Evolutionary conservation across 106 monocot genomes (phyloP), one percentile per base, ranked within the genome.

Genomic region (Platanthera guangdongensis): DNA sequence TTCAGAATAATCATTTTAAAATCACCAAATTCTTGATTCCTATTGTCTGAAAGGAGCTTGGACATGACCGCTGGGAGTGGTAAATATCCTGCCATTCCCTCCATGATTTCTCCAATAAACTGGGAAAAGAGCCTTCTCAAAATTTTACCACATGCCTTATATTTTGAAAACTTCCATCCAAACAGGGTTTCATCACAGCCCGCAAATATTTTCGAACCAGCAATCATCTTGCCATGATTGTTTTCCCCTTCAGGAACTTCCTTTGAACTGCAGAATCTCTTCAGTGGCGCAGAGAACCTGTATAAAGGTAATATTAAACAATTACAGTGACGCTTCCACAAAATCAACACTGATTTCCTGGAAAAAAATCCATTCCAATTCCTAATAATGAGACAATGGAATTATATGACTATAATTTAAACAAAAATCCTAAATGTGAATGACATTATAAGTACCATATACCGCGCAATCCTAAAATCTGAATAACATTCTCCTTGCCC

Each of bases 11-110:
- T 89, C 32, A 88, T 76, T 70, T 94, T 99, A 77, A 94, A 99
- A 82, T 94, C 94, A 78, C 99, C 99, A 84, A 99, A 99, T 75
- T 99, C 99, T 74, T 92, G 94, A 81, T 81, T 88, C 73, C 85
- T 88, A 77, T 94, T 94, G 76, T 99, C 94, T 77, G 82, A 82
- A 53, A 99, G 89, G 45, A 99, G 85, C 72, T 99, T 99, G 77
- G 75, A 80, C 92, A 94, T 99, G 59, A 99, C 84, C 84, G 74
- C 80, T 71, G 93, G 88, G 48, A 99, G 79, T 39, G 89, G 89
- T 77, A 94, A 62, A 82, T 88, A 88, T 69, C 94, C 94, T 74
- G 86, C 81, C 96, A 97, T 97, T 75, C 86, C 89, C 76, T 93
- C 96, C 77, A 97, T 89, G 76, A 97, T 83, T 79, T 97, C 93